Evolutionary conservation across 768 basidiomycete species (phyloP).

Genomic region (Tulasnella calospora): DNA sequence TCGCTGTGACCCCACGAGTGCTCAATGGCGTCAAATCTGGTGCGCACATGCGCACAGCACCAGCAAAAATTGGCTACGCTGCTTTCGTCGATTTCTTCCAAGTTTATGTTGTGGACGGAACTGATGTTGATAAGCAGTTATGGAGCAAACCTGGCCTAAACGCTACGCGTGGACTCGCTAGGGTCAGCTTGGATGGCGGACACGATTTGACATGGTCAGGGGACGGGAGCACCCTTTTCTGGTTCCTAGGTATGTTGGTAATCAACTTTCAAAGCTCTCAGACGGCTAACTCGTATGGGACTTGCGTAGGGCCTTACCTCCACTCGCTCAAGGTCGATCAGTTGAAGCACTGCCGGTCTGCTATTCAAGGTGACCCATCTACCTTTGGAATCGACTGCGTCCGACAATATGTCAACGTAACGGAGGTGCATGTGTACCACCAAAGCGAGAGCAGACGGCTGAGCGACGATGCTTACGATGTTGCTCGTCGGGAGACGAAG

Average conservation of each 20-base stretch:
- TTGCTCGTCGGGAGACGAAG: slow-evolving; percentile 11
- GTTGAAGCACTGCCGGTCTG: slow-evolving; percentile 46
- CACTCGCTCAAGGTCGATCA: slow-evolving; percentile 57
- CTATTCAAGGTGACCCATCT: slow-evolving; percentile 46
- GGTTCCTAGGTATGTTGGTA: slow-evolving; percentile 58
- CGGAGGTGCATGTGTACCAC: slow-evolving; percentile 56
- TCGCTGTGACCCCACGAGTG: slow-evolving; percentile 39
- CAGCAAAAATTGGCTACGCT: slow-evolving; percentile 35
- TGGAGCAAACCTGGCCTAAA: slow-evolving; percentile 65
- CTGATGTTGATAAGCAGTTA: slow-evolving; percentile 39
- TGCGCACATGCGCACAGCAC: slow-evolving; percentile 32
- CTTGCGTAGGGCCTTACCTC: slow-evolving; percentile 51
- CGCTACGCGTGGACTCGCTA: slow-evolving; percentile 54
- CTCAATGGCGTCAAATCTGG: not conserved
- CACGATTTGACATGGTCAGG: slow-evolving; percentile 61
- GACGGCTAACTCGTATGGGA: not conserved
- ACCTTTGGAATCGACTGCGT: slow-evolving; percentile 63
- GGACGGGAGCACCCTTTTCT: slow-evolving; percentile 62
- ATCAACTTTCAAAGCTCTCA: not conserved
- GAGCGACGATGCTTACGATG: slow-evolving; percentile 45
- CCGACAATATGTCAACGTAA: slow-evolving; percentile 50
- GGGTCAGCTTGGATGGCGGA: slow-evolving; percentile 67
- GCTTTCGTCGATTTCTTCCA: slow-evolving; percentile 70
- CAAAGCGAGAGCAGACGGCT: slow-evolving; percentile 57
- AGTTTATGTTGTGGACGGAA: slow-evolving; percentile 53